Conservation (phyloP, 305 asterid species). For the Fraxinus sp. region DNA sequence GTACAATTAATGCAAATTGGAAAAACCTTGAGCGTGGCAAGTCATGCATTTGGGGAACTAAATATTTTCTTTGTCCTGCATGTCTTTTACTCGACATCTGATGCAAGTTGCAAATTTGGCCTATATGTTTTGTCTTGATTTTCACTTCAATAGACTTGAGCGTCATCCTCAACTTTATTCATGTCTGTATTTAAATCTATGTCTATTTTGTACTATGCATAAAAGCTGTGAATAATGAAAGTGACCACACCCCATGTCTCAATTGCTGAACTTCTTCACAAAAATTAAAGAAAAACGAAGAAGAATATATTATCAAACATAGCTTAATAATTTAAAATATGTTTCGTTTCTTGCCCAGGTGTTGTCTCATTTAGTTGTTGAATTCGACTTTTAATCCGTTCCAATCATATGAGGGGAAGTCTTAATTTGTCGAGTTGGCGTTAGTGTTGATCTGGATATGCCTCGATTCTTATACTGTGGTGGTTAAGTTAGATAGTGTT, state of each 20-base stretch:
- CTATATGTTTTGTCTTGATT: neutral
- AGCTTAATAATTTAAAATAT: too few species aligned
- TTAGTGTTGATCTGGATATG: neutral
- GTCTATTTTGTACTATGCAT: neutral
- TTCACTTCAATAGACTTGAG: neutral
- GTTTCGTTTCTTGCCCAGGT: neutral
- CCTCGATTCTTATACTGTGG: too few species aligned
- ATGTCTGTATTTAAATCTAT: neutral
- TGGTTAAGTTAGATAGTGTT: neutral
- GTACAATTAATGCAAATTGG: neutral
- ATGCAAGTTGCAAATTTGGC: neutral
- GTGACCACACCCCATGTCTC: neutral
- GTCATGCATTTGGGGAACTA: neutral
- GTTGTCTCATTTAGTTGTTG: neutral
- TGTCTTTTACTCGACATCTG: neutral
- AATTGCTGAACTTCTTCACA: neutral
- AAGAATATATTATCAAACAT: neutral
- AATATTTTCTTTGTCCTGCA: neutral
- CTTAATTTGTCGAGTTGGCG: neutral
- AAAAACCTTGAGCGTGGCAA: neutral
- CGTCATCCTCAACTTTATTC: neutral
- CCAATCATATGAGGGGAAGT: neutral
- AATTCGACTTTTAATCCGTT: too few species aligned
- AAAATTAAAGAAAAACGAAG: neutral
- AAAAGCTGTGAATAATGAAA: neutral